Conservation (phyloP, 805 yeast species). For the Sungouiozyma intestinalis region DNA sequence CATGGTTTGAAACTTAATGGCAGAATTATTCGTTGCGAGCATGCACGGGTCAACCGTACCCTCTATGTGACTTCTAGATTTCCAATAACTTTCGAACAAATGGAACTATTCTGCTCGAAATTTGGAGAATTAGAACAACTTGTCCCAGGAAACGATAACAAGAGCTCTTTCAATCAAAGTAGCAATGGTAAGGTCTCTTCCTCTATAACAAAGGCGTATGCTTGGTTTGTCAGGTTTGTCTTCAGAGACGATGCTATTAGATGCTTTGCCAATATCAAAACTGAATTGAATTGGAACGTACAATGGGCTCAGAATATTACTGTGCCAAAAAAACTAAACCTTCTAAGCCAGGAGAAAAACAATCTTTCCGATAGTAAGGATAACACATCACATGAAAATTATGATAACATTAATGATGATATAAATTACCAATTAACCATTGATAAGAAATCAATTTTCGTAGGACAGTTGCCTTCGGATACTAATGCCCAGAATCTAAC, state of each 20-base stretch:
- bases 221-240: constrained; percentile 71
- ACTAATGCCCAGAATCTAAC: constrained; percentile 46
- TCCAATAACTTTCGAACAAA: constrained; percentile 22
- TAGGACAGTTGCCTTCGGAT: constrained; percentile 56
- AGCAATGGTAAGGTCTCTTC: constrained; percentile 4
- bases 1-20: constrained; percentile 64
- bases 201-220: constrained; percentile 22
- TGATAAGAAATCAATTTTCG: constrained; percentile 65
- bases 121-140: constrained; percentile 75
- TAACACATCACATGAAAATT: constrained; percentile 1
- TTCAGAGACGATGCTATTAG: constrained; percentile 81
- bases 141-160: constrained; percentile 31
- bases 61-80: constrained; percentile 40
- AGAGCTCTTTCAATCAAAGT: not conserved
- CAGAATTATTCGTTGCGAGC: constrained; percentile 74
- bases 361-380: constrained; percentile 1
- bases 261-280: constrained; percentile 63
- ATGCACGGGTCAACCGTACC: constrained; percentile 86
- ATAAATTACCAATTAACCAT: constrained; percentile 29
- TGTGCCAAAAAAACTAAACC: constrained; percentile 31
- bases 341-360: constrained; percentile 9
- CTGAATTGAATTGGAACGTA: constrained; percentile 44
- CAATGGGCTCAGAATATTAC: constrained; percentile 86
- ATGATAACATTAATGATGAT: constrained; percentile 4
- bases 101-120: constrained; percentile 33